phyloP scores from a whole-genome alignment of 129 eudicot species.

The Flaveria robusta region DNA sequence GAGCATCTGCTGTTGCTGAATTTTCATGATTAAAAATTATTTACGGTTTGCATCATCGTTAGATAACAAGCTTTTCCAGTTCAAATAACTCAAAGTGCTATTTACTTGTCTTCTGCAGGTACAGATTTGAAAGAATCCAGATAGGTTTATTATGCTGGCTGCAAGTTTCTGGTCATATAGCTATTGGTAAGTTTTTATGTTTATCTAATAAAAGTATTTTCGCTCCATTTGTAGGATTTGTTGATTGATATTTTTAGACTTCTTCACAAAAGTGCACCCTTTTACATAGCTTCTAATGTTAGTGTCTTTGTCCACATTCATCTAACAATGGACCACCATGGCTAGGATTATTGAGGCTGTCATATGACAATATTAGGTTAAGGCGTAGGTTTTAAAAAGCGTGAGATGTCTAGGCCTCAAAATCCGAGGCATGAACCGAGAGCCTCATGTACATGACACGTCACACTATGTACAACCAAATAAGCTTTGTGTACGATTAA shows the following conservation, averaged over 20 bases:
- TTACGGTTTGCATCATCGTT: not conserved
- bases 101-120: constrained; percentile 22
- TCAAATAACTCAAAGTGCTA: not conserved
- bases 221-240: not conserved
- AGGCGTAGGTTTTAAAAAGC: too few relatives aligned
- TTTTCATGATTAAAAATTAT: not conserved
- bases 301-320: not conserved
- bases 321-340: too few relatives aligned
- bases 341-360: too few relatives aligned
- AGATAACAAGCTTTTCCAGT: constrained; percentile 11
- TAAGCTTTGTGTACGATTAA: too few relatives aligned
- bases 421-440: too few relatives aligned
- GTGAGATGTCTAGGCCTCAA: too few relatives aligned
- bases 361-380: too few relatives aligned
- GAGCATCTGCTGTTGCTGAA: not conserved
- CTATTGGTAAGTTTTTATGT: constrained; percentile 16
- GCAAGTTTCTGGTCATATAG: constrained; percentile 6
- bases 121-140: constrained; percentile 9
- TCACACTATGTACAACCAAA: too few relatives aligned
- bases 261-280: not conserved
- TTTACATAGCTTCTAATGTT: not conserved
- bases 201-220: not conserved
- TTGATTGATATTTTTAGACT: not conserved
- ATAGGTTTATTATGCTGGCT: constrained; percentile 11
- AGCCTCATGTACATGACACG: too few relatives aligned